Base-by-base conservation (phyloP, 2,329 filamentous ascomycete genomes). In the Alternaria brassicae region DNA sequence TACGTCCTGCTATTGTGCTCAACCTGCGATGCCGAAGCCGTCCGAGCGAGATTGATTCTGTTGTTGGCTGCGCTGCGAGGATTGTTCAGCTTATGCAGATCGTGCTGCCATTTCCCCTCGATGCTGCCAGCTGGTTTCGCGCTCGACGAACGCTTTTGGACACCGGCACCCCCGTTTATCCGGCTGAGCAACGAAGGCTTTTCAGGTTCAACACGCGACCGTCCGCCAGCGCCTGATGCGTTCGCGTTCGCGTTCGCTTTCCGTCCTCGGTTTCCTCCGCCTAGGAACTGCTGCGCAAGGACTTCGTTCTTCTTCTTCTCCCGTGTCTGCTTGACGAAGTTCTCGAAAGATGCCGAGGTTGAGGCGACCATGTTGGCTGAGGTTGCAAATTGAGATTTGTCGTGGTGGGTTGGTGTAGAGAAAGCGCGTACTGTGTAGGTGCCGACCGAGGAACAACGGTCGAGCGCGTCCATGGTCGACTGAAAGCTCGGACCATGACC, bases 221-320 rank as follows among this genome's bases (percentile, higher is more conserved):
- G 83, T 41, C 59, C 58, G 48, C 79, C 77, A 6, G 74, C 67
- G 17, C 85, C 84, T 37, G 88, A 80, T 80, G 69, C 68, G 71
- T 85, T 89, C 52, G 84, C 78, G 66, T 88, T 86, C 58, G 69
- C 68, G 71, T 85, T 89, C 52, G 84, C 78, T 66, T 88, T 86
- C 58, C 84, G 80, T 53, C 78, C 79, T 36, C 72, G 71, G 72
- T 86, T 85, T n/a, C 53, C 57, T 66, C 85, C 86, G 67, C 86
- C 86, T 67, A 93, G 89, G 72, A 93, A 91, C 72, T 86, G 83
- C 69, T 90, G 84, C 30, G 91, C 91, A n/a, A 92, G 85, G 3
- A 81, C 83, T 72, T 91, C 86, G 68, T 90, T 88, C 80, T 88
- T 89, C 80, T 90, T 90, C 74, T 88, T 86, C 75, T 90, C 84